phyloP scores from a whole-genome alignment of 176 grass and related monocot species.

The Tillandsia leiboldiana region DNA sequence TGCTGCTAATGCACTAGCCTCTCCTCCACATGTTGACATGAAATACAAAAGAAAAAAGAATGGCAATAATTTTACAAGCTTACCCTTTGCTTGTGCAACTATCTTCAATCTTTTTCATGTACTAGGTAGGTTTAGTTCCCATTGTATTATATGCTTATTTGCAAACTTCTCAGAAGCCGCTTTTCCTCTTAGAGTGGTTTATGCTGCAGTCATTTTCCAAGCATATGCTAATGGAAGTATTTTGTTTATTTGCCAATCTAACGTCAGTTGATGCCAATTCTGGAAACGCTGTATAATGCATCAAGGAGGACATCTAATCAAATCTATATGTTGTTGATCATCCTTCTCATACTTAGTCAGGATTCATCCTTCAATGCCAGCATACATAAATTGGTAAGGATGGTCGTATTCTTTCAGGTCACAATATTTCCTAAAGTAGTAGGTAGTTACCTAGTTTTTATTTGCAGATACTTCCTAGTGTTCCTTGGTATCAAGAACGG shows the following conservation, averaged over 20 bases:
- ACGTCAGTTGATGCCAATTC: conserved; percentile 78
- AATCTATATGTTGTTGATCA: conserved; percentile 95
- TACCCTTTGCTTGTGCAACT: not conserved
- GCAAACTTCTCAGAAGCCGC: not conserved
- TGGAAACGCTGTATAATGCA: conserved; percentile 98
- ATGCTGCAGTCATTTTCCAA: not conserved
- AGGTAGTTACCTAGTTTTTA: conserved; percentile 11
- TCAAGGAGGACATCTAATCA: conserved; percentile 94
- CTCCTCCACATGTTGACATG: not conserved
- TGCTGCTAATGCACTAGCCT: too few relatives aligned
- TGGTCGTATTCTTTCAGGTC: conserved; percentile 16
- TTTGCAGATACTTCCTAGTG: conserved; percentile 63
- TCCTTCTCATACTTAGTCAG: conserved; percentile 98
- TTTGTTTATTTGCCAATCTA: conserved; percentile 15
- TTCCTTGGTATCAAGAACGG: conserved; percentile 97
- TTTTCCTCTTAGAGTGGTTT: not conserved
- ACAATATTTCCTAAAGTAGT: not conserved
- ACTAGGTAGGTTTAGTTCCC: not conserved
- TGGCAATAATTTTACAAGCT: not conserved
- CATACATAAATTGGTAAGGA: conserved; percentile 88
- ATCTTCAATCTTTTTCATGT: not conserved
- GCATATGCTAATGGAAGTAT: not conserved
- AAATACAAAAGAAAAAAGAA: not conserved
- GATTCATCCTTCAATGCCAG: conserved; percentile 98
- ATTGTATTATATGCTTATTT: not conserved